Conservation (phyloP, 768 basidiomycete genomes). For the Rhodotorula toruloides region DNA sequence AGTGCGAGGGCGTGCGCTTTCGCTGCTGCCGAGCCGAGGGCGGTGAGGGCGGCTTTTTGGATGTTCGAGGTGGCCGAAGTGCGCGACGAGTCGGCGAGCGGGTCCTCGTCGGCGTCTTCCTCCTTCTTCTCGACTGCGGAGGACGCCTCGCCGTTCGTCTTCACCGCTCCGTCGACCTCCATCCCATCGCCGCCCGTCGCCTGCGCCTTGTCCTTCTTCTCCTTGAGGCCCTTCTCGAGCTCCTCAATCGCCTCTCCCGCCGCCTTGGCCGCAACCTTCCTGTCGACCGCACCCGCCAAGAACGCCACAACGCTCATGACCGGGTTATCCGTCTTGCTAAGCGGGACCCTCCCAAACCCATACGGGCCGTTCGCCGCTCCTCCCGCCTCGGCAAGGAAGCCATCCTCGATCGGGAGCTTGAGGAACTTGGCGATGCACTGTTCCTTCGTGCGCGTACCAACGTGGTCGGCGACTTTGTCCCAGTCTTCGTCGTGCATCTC, state of each 20-base stretch:
- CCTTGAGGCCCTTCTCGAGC: conserved; percentile 45
- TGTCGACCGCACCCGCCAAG: conserved; percentile 76
- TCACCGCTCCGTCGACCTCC: conserved; percentile 12
- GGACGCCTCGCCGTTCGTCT: conserved; percentile 19
- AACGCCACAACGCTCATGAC: conserved; percentile 99
- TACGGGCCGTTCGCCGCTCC: conserved; percentile 65
- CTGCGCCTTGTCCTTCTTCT: conserved; percentile 9
- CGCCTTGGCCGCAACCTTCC: conserved; percentile 84
- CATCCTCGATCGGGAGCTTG: conserved; percentile 92
- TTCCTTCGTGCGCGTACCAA: conserved; percentile 82
- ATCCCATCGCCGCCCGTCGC: conserved; percentile 26
- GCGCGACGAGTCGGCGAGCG: conserved; percentile 3
- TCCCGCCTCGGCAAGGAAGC: conserved; percentile 62
- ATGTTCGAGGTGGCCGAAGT: conserved; percentile 65
- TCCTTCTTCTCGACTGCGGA: not conserved
- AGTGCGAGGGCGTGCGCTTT: conserved; percentile 74
- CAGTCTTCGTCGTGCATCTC: conserved; percentile 99
- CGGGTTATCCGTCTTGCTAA: conserved; percentile 92
- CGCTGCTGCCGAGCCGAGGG: conserved; percentile 80
- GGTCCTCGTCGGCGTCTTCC: not conserved
- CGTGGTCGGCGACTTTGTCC: conserved; percentile 85
- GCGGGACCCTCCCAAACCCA: conserved; percentile 52
- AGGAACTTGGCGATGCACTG: conserved; percentile 95
- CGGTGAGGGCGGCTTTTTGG: conserved; percentile 74
- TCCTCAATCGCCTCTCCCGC: conserved; percentile 76